A percentile compares a stretch with the other conserved stretches of the same genome.
Conservation (phyloP, 495 filamentous ascomycete species). For the Aspergillus taichungensis region DNA sequence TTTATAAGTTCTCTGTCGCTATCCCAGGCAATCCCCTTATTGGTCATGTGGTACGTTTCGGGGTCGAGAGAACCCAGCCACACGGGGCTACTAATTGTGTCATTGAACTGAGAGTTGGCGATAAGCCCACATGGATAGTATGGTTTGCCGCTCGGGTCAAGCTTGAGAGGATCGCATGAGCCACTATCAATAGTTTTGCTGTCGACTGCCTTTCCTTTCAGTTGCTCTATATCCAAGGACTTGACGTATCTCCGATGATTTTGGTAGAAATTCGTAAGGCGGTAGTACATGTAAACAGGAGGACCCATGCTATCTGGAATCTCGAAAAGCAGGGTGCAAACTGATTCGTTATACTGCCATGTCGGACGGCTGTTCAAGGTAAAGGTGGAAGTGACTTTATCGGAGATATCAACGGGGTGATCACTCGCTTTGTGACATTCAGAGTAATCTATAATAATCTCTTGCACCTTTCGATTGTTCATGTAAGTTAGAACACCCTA, state of each 20-base stretch:
- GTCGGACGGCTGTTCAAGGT: conserved; percentile 18
- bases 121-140: conserved; percentile 96
- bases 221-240: conserved; percentile 73
- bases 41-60: conserved; percentile 62
- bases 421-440: conserved; percentile 46
- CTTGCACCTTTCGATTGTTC: conserved; percentile 61
- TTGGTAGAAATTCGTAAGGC: conserved; percentile 96
- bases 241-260: conserved; percentile 96
- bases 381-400: conserved; percentile 58
- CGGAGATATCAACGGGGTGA: conserved; percentile 29
- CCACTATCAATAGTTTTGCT: conserved; percentile 52
- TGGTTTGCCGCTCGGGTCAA: conserved; percentile 48
- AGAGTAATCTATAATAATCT: conserved; percentile 84
- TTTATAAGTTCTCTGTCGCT: conserved; percentile 74
- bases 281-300: conserved; percentile 86
- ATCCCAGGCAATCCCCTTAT: conserved; percentile 73
- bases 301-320: conserved; percentile 70
- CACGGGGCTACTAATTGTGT: conserved; percentile 63
- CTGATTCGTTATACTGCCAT: conserved; percentile 27
- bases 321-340: conserved; percentile 65
- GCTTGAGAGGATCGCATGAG: conserved; percentile 65
- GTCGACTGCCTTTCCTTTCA: conserved; percentile 61
- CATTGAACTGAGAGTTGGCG: conserved; percentile 95
- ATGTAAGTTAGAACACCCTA: conserved; percentile 1
- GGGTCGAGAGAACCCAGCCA: conserved; percentile 35